Base-by-base conservation (phyloP, 495 filamentous ascomycete species). In the Jackrogersella multiformis region DNA sequence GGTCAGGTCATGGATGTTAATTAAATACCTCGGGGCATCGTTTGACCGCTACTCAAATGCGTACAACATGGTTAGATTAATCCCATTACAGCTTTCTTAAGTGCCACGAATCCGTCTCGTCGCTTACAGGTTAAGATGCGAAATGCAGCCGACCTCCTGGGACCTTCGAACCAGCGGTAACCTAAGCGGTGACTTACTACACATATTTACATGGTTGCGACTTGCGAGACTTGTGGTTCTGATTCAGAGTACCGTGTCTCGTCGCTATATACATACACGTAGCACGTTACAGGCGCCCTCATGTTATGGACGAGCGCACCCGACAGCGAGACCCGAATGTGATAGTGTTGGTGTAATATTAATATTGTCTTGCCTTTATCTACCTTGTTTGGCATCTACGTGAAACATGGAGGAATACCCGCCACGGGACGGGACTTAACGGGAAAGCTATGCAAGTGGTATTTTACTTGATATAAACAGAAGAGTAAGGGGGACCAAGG, bases 11-110 rank as follows among this genome's bases (percentile, higher is more conserved):
- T 55, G 5, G 26, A 49, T 20, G 30, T 13, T 24, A 64, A 63
- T 48, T 56, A 56, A n/a, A 59, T 59, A 58, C 48, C 60, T 69
- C 56, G 56, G 66, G 42, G 54, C 39, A 53, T 61, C 60, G 49
- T 69, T 69, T 69, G 66, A 60, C 66, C 66, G 66, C 56, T 46
- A 69, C 61, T 57, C 55, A 58, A 45, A 15, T 39, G 35, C 18
- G 15, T 53, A 65, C 52, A 32, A n/a, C 49, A 48, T 51, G 18
- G 42, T 61, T 18, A 35, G 56, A 42, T 28, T 61, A n/a, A n/a
- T 30, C 26, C 51, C 42, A 64, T 64, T 59, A 63, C 45, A 63
- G 34, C 49, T 48, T 30, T 13, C n/a, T 39, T 20, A 60, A 61
- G 66, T 69, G 34, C 51, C 51, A 69, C 66, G 13, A 54, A 55